These are phyloP conservation scores for Candida ulmi DNA, from an alignment of 805 yeast species.

Conservation along the genomic window DNA sequence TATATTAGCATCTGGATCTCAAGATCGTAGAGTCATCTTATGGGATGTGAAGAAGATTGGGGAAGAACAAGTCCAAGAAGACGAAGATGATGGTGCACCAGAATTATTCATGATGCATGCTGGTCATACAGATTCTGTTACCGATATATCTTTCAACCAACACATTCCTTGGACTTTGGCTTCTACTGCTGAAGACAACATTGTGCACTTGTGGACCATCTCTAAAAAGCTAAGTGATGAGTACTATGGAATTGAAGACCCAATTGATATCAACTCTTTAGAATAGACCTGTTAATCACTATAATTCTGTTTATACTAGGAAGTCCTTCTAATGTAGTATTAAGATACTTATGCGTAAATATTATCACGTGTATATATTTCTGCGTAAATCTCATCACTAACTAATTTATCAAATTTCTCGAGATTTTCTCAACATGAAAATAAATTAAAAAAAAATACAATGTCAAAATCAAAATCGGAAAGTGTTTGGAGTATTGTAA, in stretches of 20 bases:
- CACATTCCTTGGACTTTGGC: conserved; percentile 71
- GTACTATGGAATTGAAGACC: conserved; percentile 14
- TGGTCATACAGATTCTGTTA: conserved; percentile 76
- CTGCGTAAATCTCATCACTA: conserved; percentile 3
- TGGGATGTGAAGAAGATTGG: conserved; percentile 84
- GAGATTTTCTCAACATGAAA: not conserved
- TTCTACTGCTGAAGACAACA: conserved; percentile 42
- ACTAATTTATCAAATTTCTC: not conserved
- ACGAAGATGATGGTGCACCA: conserved; percentile 87
- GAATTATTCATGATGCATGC: conserved; percentile 90
- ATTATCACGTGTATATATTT: too few relatives aligned
- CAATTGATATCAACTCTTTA: conserved; percentile 15
- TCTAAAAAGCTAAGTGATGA: conserved; percentile 31
- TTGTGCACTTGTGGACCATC: conserved; percentile 40
- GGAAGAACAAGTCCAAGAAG: conserved; percentile 79
- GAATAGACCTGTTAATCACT: too few relatives aligned
- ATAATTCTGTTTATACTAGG: too few relatives aligned
- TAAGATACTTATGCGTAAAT: too few relatives aligned
- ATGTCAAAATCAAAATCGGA: not conserved
- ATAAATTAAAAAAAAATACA: not conserved
- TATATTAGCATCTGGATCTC: conserved; percentile 68
- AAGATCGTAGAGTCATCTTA: conserved; percentile 69
- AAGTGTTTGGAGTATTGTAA: too few relatives aligned
- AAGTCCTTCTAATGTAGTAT: too few relatives aligned
- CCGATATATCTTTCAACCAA: conserved; percentile 68